These are phyloP conservation scores for Ustilago hordei DNA, from an alignment of 1,284 basidiomycete genomes.

Conservation along the genomic window DNA sequence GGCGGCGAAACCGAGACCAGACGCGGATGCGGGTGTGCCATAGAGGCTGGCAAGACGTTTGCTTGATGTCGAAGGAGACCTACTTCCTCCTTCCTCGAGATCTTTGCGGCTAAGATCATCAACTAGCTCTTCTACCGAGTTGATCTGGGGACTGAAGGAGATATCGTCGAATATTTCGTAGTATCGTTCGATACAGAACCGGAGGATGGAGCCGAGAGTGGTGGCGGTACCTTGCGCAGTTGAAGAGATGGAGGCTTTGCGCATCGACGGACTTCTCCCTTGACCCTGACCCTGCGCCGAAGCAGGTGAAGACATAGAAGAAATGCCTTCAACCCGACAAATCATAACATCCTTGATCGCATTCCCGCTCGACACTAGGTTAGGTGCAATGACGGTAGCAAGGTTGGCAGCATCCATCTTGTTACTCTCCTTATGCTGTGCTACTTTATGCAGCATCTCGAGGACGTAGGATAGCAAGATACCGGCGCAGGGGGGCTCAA, in stretches of 20 bases:
- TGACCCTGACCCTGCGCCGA: neutral
- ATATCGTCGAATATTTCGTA: conserved; percentile 81
- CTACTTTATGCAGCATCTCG: conserved; percentile 81
- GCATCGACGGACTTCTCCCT: conserved; percentile 7
- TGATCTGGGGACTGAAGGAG: conserved; percentile 17
- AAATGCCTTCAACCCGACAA: conserved; percentile 78
- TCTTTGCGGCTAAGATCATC: conserved; percentile 22
- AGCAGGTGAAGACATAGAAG: conserved; percentile 73
- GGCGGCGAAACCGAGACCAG: conserved; percentile 2
- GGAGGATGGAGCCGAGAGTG: conserved; percentile 79
- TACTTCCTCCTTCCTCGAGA: neutral
- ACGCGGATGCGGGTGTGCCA: conserved; percentile 17
- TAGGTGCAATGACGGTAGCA: conserved; percentile 81
- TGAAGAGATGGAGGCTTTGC: conserved; percentile 17
- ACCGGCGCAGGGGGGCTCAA: conserved; percentile 77
- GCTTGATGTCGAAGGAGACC: conserved; percentile 19
- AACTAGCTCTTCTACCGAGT: conserved; percentile 34
- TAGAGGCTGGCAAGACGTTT: conserved; percentile 11
- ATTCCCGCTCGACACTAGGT: conserved; percentile 72
- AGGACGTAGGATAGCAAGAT: conserved; percentile 80
- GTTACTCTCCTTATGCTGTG: conserved; percentile 76
- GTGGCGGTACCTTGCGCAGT: conserved; percentile 70
- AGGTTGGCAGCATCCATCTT: conserved; percentile 86
- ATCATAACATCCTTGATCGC: conserved; percentile 55
- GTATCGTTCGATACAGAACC: conserved; percentile 82